A percentile compares a stretch with the other conserved stretches of the same genome.
These are phyloP conservation scores for Scheffersomyces ergatensis DNA, from an alignment of 805 yeast species.

Conservation along the genomic window DNA sequence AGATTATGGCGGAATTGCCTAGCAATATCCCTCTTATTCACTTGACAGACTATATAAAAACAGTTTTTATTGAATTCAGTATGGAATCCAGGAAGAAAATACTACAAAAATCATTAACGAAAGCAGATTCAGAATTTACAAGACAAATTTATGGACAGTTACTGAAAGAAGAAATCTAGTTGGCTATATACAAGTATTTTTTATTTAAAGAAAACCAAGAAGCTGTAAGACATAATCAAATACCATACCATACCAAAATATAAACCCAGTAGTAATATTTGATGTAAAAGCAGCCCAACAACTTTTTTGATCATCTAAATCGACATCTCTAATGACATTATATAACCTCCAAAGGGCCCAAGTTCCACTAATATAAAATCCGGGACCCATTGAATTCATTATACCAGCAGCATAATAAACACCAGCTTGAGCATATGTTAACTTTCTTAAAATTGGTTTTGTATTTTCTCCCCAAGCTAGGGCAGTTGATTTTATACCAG, in stretches of 20 bases:
- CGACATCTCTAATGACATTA: conserved; percentile 67
- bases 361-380: conserved; percentile 65
- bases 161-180: background rate
- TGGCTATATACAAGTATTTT: background rate
- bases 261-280: conserved; percentile 75
- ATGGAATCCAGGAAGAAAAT: conserved; percentile 12
- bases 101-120: conserved; percentile 25
- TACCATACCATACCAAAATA: conserved; percentile 62
- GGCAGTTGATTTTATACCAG: conserved; percentile 95
- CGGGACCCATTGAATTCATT: conserved; percentile 82
- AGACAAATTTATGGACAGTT: conserved; percentile 19
- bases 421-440: conserved; percentile 67
- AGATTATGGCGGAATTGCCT: conserved; percentile 29
- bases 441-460: conserved; percentile 61
- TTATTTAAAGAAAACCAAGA: conserved; percentile 35
- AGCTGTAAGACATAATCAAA: conserved; percentile 59
- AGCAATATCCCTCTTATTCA: conserved; percentile 14
- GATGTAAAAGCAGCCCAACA: conserved; percentile 82
- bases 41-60: conserved; percentile 23
- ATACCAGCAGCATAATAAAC: conserved; percentile 67
- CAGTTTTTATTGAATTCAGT: conserved; percentile 17
- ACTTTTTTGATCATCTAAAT: conserved; percentile 72
- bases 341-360: conserved; percentile 69
- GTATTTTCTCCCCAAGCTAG: conserved; percentile 87
- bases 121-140: conserved; percentile 24